Conservation (phyloP, 2,329 filamentous ascomycete genomes). For the Salinomyces thailandicus region DNA sequence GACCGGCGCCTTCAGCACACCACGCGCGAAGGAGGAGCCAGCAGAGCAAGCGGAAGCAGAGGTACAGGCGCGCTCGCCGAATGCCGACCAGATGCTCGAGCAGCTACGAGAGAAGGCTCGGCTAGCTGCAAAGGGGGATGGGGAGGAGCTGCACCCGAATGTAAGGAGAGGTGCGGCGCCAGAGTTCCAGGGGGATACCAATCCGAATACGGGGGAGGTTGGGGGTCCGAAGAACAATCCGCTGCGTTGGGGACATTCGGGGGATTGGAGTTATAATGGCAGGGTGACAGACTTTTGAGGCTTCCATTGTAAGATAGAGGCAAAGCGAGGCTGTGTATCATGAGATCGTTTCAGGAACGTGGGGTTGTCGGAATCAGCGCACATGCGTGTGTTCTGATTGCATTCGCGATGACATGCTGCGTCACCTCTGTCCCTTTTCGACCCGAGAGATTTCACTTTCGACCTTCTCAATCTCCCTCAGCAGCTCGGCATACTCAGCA, state of each 20-base stretch:
- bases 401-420: background rate
- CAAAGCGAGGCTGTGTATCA: too few relatives aligned
- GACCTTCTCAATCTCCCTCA: conserved; percentile 12
- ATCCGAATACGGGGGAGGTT: conserved; percentile 89
- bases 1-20: conserved; percentile 67
- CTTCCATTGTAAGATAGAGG: background rate
- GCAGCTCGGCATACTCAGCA: conserved; percentile 27
- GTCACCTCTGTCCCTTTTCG: too few relatives aligned
- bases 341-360: too few relatives aligned
- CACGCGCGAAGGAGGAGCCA: conserved; percentile 24
- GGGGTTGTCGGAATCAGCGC: too few relatives aligned
- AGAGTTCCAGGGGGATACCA: conserved; percentile 85
- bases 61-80: conserved; percentile 7
- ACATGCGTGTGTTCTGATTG: background rate
- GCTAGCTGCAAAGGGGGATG: conserved; percentile 46
- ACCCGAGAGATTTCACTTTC: background rate
- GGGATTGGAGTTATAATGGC: conserved; percentile 91
- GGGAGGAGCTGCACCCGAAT: conserved; percentile 59
- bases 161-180: conserved; percentile 67
- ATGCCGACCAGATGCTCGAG: conserved; percentile 18
- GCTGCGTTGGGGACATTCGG: conserved; percentile 65
- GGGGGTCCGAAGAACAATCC: conserved; percentile 97
- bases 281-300: conserved; percentile 77
- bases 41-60: conserved; percentile 14
- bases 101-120: conserved; percentile 28